Evolutionary conservation across 1,139 yeast species (phyloP), one percentile per base, ranked within the genome.

Genomic region (Blastobotrys buckinghamii): DNA sequence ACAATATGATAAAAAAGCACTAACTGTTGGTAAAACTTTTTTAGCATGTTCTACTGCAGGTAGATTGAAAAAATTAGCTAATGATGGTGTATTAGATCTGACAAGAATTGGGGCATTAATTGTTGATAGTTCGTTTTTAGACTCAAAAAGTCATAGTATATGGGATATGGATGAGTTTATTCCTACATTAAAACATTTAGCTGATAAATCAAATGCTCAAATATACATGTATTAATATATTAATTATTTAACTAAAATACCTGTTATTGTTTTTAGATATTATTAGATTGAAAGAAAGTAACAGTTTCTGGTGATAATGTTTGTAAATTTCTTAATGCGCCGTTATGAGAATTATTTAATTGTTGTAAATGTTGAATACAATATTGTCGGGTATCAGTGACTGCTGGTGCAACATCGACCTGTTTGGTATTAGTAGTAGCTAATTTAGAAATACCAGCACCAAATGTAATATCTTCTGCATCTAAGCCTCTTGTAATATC

Each of bases 361-460:
- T 60, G 55, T 35, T 61, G 60, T 44, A 76, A 53, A 40, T 63
- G 62, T 15, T 62, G 61, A 5, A 69, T 62, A 47, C 75, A 69
- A 56, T 63, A 74, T 24, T 58, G 54, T 54, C 63, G 66, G 1
- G 72, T 64, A 39, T 73, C 63, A 49, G 65, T 66, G 22, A 82
- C 64, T 29, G 70, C 70, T 1, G 81, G 74, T 32, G 81, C 66
- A 1, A 97, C 96, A 64, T 92, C 97, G 56, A 78, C 75, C 6
- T 81, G 74, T 54, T 75, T 77, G 16, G 69, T 67, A 36, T 78
- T 73, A 42, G 90, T 81, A 1, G 87, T 77, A 2, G 77, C 78
- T 52, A 92, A 72, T 61, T 78, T 82, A 43, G 95, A 85, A 66
- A 79, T 92, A 45, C 82, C 80, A 0, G 96, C 83, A 1, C 97